Evolutionary conservation across 108 stramenopile genomes (phyloP).

Genomic region (Mayamaea pseudoterrestris): DNA sequence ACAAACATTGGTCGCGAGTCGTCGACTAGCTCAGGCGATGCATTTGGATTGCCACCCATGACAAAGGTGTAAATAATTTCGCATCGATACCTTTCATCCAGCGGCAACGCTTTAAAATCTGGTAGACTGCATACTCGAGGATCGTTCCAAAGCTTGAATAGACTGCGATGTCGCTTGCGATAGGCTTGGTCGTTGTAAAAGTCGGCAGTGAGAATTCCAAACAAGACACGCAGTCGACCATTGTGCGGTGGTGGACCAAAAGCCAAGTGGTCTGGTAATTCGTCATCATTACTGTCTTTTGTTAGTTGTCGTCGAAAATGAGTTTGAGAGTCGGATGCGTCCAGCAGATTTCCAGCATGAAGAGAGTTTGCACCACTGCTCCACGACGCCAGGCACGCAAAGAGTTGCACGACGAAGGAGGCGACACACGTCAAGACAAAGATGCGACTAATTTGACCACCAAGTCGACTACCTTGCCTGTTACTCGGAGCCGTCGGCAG

Average conservation of each 20-base stretch:
- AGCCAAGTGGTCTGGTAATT: too few species aligned
- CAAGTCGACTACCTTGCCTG: too few species aligned
- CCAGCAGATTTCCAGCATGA: not conserved
- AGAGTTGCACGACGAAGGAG: not conserved
- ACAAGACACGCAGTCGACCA: slow-evolving; percentile 17
- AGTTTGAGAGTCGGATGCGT: not conserved
- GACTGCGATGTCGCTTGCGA: slow-evolving; percentile 23
- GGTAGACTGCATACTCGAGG: slow-evolving; percentile 24
- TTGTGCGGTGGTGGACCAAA: not conserved
- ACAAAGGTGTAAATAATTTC: slow-evolving; percentile 38
- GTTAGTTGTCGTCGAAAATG: not conserved
- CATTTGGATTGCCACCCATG: slow-evolving; percentile 18
- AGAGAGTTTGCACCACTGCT: not conserved
- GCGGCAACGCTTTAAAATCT: slow-evolving; percentile 5
- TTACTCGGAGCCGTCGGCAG: too few species aligned
- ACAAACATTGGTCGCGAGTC: not conserved
- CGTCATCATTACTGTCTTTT: not conserved
- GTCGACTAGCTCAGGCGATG: slow-evolving; percentile 10
- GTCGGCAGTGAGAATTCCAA: slow-evolving; percentile 32
- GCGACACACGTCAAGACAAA: slow-evolving; percentile 1
- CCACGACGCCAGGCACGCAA: not conserved
- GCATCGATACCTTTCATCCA: slow-evolving; percentile 7
- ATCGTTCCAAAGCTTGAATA: slow-evolving; percentile 33
- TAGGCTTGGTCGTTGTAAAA: slow-evolving; percentile 16
- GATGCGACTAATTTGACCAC: not conserved